Evolutionary conservation across 2,329 filamentous ascomycete species (phyloP).

Genomic region (Pezicula rhizophila): DNA sequence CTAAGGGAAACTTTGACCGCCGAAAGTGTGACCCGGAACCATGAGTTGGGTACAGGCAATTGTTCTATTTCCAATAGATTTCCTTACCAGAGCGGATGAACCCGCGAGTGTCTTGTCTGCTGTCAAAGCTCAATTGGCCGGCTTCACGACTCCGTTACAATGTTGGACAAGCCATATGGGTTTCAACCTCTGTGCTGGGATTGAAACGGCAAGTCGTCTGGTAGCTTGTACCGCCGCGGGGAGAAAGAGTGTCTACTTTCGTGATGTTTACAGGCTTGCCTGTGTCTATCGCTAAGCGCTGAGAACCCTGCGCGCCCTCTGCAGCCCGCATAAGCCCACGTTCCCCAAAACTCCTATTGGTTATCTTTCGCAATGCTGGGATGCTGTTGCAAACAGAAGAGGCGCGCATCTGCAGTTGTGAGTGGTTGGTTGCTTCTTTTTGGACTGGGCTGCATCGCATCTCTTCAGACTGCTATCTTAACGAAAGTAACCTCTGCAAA

Average conservation of each 20-base stretch:
- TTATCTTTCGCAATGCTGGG: slow-evolving; percentile 1
- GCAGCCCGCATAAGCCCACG: slow-evolving; percentile 7
- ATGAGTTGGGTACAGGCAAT: not conserved
- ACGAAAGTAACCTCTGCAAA: not conserved
- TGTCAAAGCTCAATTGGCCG: not conserved
- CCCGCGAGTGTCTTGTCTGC: not conserved
- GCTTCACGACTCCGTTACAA: not conserved
- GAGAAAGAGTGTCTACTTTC: no score
- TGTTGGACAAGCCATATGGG: not conserved
- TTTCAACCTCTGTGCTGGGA: no score
- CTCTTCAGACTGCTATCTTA: not conserved
- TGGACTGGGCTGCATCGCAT: not conserved
- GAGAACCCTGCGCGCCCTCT: slow-evolving; percentile 5
- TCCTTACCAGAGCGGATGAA: not conserved
- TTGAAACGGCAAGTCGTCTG: no score
- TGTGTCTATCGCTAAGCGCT: slow-evolving; percentile 4
- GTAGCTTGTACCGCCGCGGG: no score
- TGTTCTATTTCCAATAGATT: not conserved
- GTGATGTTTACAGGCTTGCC: no score
- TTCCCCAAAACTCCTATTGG: slow-evolving; percentile 4
- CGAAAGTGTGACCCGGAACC: not conserved
- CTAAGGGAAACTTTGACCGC: not conserved
- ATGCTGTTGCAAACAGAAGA: slow-evolving; percentile 12
- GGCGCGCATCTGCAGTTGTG: slow-evolving; percentile 20
- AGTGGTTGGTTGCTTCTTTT: slow-evolving; percentile 12